Evolutionary conservation across 768 basidiomycete species (phyloP).

Genomic region (Phaffia australis): DNA sequence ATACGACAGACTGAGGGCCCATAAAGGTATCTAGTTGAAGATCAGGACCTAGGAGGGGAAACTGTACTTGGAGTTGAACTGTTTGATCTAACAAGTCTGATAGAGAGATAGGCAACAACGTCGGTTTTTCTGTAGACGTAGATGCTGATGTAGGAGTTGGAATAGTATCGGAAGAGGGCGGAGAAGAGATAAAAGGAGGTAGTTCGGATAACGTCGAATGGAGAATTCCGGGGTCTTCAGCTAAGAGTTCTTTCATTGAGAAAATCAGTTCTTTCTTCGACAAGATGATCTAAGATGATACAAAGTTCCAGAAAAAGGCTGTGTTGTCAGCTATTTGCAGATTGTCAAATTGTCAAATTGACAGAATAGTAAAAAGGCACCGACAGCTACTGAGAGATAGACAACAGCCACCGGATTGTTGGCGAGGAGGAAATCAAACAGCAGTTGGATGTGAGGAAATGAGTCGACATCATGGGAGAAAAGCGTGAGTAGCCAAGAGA

Average conservation of each 20-base stretch:
- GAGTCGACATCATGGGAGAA: conserved; percentile 89
- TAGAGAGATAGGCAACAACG: conserved; percentile 33
- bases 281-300: conserved; percentile 52
- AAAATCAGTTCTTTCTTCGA: conserved; percentile 58
- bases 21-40: conserved; percentile 27
- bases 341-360: background rate
- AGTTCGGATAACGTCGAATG: conserved; percentile 38
- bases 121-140: conserved; percentile 24
- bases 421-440: conserved; percentile 79
- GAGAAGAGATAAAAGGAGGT: conserved; percentile 31
- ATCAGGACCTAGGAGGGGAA: conserved; percentile 35
- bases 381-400: conserved; percentile 71
- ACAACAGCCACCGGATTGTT: conserved; percentile 70
- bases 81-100: conserved; percentile 34
- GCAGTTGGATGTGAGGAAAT: conserved; percentile 75
- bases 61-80: conserved; percentile 29
- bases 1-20: conserved; percentile 33
- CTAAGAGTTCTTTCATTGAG: conserved; percentile 42
- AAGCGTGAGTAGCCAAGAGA: conserved; percentile 79
- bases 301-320: too few relatives aligned
- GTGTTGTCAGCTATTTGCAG: background rate
- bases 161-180: background rate
- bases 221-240: conserved; percentile 39
- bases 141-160: background rate
- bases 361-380: conserved; percentile 34